Conservation (phyloP, 768 basidiomycete genomes). For the Phanerodontia chrysosporium region DNA sequence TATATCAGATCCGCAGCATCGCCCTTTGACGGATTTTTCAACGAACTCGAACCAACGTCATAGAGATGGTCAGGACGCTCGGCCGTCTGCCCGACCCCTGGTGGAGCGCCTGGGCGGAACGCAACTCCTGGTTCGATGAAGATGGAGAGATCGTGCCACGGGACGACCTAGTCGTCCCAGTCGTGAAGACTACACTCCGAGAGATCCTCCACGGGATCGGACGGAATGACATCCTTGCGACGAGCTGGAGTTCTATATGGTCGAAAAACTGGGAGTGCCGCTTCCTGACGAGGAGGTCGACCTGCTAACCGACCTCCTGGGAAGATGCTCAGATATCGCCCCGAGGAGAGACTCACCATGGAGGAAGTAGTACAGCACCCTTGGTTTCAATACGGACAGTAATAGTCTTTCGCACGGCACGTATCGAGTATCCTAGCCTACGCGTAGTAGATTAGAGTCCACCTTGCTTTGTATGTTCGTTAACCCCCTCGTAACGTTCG, state of each 20-base stretch:
- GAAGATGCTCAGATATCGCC: conserved; percentile 38
- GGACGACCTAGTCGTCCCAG: conserved; percentile 24
- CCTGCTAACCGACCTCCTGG: conserved; percentile 35
- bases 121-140: conserved; percentile 34
- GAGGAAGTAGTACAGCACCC: conserved; percentile 31
- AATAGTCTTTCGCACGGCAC: no score
- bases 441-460: no score
- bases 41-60: conserved; percentile 27
- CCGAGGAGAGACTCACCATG: conserved; percentile 38
- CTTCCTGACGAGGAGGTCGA: conserved; percentile 29
- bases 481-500: no score
- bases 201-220: background rate
- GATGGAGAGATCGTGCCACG: conserved; percentile 28
- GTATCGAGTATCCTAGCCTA: no score
- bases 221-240: background rate
- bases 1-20: conserved; percentile 38
- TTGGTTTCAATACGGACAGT: conserved; percentile 23
- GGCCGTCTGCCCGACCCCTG: conserved; percentile 40
- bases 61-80: conserved; percentile 32
- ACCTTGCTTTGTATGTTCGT: no score
- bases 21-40: conserved; percentile 37
- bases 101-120: conserved; percentile 33
- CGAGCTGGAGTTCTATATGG: conserved; percentile 24
- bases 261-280: conserved; percentile 26
- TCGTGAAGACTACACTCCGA: background rate